A percentile compares a stretch with the other conserved stretches of the same genome.
phyloP scores from a whole-genome alignment of 331 rosid genomes.

The Pyracantha coccinea region DNA sequence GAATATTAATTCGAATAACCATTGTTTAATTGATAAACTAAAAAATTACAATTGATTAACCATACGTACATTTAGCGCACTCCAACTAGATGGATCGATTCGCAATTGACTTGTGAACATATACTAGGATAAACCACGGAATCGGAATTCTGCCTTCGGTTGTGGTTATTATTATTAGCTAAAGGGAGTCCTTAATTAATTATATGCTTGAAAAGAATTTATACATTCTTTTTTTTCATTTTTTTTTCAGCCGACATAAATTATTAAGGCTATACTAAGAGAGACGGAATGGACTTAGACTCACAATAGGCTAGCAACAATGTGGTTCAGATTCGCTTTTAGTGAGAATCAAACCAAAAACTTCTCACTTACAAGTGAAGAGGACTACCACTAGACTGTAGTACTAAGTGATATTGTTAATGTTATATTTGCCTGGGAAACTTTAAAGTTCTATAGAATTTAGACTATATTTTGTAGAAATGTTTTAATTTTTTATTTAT shows the following conservation, averaged over 20 bases:
- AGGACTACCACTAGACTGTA: too few relatives aligned
- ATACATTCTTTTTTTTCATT: too few relatives aligned
- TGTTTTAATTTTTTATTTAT: neutral
- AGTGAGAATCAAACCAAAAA: too few relatives aligned
- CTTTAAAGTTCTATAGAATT: neutral
- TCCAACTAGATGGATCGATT: neutral
- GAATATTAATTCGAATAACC: neutral
- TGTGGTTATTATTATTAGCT: neutral
- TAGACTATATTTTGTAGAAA: too few relatives aligned
- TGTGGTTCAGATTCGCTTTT: too few relatives aligned
- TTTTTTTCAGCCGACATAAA: neutral
- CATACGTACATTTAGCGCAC: neutral
- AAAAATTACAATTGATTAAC: neutral
- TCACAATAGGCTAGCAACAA: too few relatives aligned
- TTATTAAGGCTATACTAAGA: too few relatives aligned
- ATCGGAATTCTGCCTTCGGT: neutral
- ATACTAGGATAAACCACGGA: neutral
- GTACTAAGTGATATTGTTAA: too few relatives aligned
- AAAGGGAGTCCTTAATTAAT: neutral
- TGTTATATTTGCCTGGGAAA: neutral
- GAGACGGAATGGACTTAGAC: fast-evolving
- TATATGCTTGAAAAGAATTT: neutral
- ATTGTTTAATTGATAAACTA: neutral
- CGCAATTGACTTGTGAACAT: neutral
- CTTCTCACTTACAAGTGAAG: too few relatives aligned